Conservation (phyloP, 305 asterid species). For the Fraxinus albicans region DNA sequence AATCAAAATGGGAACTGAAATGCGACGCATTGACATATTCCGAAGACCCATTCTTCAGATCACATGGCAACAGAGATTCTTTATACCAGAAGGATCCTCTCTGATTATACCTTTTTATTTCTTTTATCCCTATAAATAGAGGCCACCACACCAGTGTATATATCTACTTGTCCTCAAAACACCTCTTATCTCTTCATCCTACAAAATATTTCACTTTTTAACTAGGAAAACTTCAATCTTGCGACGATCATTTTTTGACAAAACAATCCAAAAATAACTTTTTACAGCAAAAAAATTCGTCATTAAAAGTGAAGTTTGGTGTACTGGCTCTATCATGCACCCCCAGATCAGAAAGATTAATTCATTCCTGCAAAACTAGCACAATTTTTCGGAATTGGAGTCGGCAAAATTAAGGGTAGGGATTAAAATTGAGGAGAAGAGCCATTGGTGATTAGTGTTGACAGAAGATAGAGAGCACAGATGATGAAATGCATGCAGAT, state of each 20-base stretch:
- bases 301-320: not conserved
- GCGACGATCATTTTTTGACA: not conserved
- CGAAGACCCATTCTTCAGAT: not conserved
- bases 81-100: not conserved
- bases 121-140: constrained; percentile 24
- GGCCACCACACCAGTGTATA: not conserved
- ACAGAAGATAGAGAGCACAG: constrained; percentile 53
- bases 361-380: no score
- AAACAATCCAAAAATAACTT: not conserved
- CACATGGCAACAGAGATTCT: not conserved
- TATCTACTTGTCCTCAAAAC: not conserved
- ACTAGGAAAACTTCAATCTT: not conserved
- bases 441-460: constrained; percentile 17
- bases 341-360: not conserved
- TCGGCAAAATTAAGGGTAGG: not conserved
- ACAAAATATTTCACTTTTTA: not conserved
- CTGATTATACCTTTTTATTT: not conserved
- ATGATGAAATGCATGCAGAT: constrained; percentile 34
- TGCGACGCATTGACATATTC: not conserved
- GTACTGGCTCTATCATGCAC: not conserved
- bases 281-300: not conserved
- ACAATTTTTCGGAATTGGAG: not conserved
- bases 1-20: not conserved
- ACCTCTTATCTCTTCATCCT: not conserved
- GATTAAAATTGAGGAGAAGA: not conserved